phyloP scores from a whole-genome alignment of 192 early-diverging fungal genomes.

The Paraglomus brasilianum region DNA sequence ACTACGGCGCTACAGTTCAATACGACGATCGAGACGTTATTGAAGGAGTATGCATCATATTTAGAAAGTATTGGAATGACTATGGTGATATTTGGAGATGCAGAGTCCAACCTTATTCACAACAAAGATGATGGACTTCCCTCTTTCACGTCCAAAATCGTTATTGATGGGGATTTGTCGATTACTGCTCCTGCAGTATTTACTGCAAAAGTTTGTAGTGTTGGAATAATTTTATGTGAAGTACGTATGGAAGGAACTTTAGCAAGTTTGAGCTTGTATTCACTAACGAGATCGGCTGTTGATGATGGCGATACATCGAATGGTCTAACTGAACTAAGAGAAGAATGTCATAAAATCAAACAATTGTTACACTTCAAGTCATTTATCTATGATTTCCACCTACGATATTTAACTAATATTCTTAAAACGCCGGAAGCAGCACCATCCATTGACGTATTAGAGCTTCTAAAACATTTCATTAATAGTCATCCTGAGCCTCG shows the following conservation, averaged over 20 bases:
- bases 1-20: constrained; percentile 45
- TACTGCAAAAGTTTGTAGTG: constrained; percentile 52
- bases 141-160: constrained; percentile 48
- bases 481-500: constrained; percentile 46
- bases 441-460: constrained; percentile 45
- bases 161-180: constrained; percentile 40
- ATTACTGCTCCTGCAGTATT: constrained; percentile 50
- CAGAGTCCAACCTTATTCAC: constrained; percentile 39
- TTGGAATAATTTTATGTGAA: constrained; percentile 60
- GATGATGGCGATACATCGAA: constrained; percentile 42
- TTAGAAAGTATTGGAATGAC: constrained; percentile 61
- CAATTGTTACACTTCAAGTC: constrained; percentile 60
- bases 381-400: constrained; percentile 61
- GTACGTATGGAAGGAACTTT: constrained; percentile 55
- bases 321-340: constrained; percentile 50
- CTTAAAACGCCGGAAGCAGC: constrained; percentile 38
- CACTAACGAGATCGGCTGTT: constrained; percentile 46
- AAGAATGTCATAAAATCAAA: constrained; percentile 59
- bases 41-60: constrained; percentile 56
- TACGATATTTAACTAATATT: constrained; percentile 50
- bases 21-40: constrained; percentile 46
- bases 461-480: constrained; percentile 48
- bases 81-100: constrained; percentile 50
- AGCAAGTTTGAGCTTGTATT: constrained; percentile 59
- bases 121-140: constrained; percentile 33